Percentiles rank a stretch among this genome's conserved stretches.
These are phyloP conservation scores for Amaranthus hypochondriacus DNA, from an alignment of 148 eudicot genomes.

Conservation along the genomic window DNA sequence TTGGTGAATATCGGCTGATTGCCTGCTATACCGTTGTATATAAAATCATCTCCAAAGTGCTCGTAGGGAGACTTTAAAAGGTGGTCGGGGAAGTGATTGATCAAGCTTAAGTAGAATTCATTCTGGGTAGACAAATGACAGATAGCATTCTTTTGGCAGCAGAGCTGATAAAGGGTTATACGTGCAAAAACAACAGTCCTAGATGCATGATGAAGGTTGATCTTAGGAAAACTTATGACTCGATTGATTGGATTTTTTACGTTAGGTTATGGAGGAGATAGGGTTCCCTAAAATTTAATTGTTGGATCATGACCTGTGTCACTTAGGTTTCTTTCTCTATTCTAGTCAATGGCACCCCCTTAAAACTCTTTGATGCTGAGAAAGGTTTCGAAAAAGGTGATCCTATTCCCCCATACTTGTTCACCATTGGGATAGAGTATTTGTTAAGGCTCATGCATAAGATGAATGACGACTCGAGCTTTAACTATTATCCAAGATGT, in stretches of 20 bases:
- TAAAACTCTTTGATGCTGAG: not conserved
- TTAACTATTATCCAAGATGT: not conserved
- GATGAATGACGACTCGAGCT: not conserved
- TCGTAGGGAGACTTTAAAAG: not conserved
- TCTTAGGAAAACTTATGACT: not conserved
- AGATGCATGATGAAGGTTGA: constrained; percentile 1
- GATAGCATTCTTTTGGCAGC: not conserved
- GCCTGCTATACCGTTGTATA: not conserved
- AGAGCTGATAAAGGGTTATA: not conserved
- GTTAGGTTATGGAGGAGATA: not conserved
- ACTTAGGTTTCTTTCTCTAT: not conserved
- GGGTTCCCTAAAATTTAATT: not conserved
- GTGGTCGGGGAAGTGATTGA: not conserved
- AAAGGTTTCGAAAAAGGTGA: not conserved
- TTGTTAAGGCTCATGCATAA: not conserved
- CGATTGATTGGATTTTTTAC: not conserved
- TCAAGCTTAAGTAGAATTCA: no score
- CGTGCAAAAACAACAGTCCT: not conserved
- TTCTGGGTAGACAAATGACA: not conserved
- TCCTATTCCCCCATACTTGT: not conserved
- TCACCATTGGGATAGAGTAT: not conserved
- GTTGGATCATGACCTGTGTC: not conserved
- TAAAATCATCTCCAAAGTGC: no score
- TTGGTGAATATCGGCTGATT: not conserved
- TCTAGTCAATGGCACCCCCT: no score